Evolutionary conservation across 2,329 filamentous ascomycete species (phyloP), one percentile per base, ranked within the genome.

Genomic region (Ilyonectria mors-panacis): DNA sequence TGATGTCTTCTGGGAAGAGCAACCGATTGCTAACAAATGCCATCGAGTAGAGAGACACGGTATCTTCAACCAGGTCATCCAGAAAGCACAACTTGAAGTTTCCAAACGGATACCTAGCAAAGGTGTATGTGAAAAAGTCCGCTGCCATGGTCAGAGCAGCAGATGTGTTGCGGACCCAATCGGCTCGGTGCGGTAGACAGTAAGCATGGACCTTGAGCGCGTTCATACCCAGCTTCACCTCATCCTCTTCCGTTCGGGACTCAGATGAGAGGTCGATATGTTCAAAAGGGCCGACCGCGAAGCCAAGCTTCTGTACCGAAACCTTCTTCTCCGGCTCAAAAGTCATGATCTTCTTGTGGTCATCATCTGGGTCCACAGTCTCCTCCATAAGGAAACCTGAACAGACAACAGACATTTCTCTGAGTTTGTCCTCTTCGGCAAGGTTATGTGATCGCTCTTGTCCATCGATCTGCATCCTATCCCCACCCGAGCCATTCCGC

Each of bases 61-160:
- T 92, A 65, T 97, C 93, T 33, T 89, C 85, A 1, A 92, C 83
- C 78, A 96, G 88, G 78, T 99, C 96, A 74, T 99, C 96, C 19
- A 99, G 91, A 74, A 99, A 99, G 73, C 94, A 95, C 61, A 98
- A 83, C 76, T 97, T 97, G 85, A 97, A 98, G 76, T 93, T 94
- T 30, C 93, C 89, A 78, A 96, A 98, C 0, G 96, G 95, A 78
- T 97, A 99, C 23, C 93, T 92, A 28, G 94, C 94, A 78, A 95
- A 98, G 4, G 91, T 93, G 70, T 95, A 89, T 4, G 93, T 94
- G 77, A 98, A 94, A 79, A 93, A 93, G 78, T 99, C 96, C n/a
- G 97, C 91, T 1, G 94, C 94, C 78, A 89, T 90, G 21, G 95
- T 93, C 72, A 98, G 87, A 12, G 95, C 93, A 73, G 93, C 91